Evolutionary conservation across 176 grass and related monocot genomes (phyloP).

Genomic region (Oryza officinalis): DNA sequence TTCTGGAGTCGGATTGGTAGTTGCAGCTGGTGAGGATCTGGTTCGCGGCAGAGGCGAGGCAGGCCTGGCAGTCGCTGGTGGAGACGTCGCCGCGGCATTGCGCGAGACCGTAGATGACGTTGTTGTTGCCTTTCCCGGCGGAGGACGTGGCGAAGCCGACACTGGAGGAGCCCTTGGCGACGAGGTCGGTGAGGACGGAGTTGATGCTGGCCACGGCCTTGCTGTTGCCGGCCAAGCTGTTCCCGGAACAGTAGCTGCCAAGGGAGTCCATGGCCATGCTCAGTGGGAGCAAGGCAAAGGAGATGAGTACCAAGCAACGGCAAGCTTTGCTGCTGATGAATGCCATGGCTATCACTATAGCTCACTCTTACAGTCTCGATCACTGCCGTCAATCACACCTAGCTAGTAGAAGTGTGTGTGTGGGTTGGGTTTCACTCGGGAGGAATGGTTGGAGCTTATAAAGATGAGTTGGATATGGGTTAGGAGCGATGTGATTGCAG

Average conservation of each 20-base stretch:
- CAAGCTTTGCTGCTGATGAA: neutral
- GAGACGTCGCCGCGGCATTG: constrained; percentile 71
- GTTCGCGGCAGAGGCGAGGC: constrained; percentile 60
- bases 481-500: neutral
- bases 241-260: constrained; percentile 47
- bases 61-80: constrained; percentile 52
- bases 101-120: constrained; percentile 57
- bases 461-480: constrained; percentile 12
- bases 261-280: constrained; percentile 45
- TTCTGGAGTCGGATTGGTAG: constrained; percentile 55
- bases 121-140: constrained; percentile 29
- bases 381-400: neutral
- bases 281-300: constrained; percentile 41
- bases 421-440: constrained; percentile 2
- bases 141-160: constrained; percentile 61
- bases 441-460: constrained; percentile 36
- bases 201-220: constrained; percentile 45
- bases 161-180: constrained; percentile 44
- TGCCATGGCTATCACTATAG: constrained; percentile 45
- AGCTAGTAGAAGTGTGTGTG: neutral
- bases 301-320: constrained; percentile 33
- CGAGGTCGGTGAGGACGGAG: constrained; percentile 58
- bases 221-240: constrained; percentile 23
- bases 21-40: constrained; percentile 52
- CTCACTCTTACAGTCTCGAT: neutral